Evolutionary conservation across 164 flowering plant genomes (phyloP), one percentile per base, ranked within the genome.

Genomic region (Amborella trichopoda): DNA sequence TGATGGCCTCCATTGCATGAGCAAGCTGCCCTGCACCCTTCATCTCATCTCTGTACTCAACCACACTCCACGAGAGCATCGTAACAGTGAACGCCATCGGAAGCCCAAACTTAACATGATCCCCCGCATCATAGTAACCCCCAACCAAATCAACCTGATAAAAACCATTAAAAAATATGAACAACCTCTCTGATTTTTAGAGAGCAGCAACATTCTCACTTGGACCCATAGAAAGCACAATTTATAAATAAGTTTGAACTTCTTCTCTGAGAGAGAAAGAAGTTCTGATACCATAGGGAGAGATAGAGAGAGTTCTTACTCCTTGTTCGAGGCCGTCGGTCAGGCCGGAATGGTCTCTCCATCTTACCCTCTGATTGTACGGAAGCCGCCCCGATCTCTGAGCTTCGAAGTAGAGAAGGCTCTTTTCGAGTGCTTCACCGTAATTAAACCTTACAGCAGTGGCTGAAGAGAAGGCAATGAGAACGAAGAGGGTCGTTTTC

Each of bases 91-190:
- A 79, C 0, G 86, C 86, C 86, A 79, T 74, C 4, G 86, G 86
- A 0, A 79, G 46, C 0, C 82, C 80, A 48, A 76, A 79, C 45
- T 79, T 79, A 10, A 79, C 80, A 41, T 76, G 63, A 46, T 79
- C 86, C 1, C 86, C 86, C 3, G 86, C 86, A 41, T 79, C 86
- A 45, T 80, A 77, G 53, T 77, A 80, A 4, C 89, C 89, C 39
- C 83, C 83, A 0, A 77, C 81, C 28, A 80, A 68, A 27, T 80
- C 83, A 48, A 71, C 85, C 79, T 78, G 45, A 32, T 32, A 11
- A n/a, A n/a, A n/a, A n/a, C n/a, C n/a, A n/a, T n/a, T n/a, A n/a
- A n/a, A n/a, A n/a, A n/a, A n/a, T n/a, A n/a, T n/a, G n/a, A n/a
- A n/a, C n/a, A n/a, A n/a, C n/a, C n/a, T n/a, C n/a, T n/a, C n/a